phyloP scores from a whole-genome alignment of 2,329 filamentous ascomycete genomes.

The Knufia fluminis region DNA sequence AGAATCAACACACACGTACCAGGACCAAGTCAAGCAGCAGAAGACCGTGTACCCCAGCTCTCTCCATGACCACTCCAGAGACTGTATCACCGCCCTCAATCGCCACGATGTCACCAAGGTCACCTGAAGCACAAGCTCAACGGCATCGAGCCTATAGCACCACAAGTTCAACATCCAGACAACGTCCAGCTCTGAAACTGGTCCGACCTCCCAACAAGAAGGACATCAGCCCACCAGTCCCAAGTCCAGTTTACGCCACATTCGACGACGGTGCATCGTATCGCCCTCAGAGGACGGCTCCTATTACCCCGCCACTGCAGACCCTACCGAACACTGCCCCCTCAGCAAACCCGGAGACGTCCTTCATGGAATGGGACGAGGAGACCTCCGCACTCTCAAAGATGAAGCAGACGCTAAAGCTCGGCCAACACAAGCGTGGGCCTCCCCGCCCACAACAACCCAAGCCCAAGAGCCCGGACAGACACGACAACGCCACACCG shows the following conservation, averaged over 20 bases:
- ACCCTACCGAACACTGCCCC: not conserved
- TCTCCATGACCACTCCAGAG: not conserved
- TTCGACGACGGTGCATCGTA: not conserved
- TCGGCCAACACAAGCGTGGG: not conserved
- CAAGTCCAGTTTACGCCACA: not conserved
- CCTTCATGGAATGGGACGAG: conserved; percentile 3
- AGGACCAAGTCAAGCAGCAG: not conserved
- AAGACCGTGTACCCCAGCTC: not conserved
- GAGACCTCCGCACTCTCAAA: not conserved
- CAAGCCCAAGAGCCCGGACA: not conserved
- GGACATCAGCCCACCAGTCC: not conserved
- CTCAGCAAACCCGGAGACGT: not conserved
- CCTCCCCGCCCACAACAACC: not conserved
- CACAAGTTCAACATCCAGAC: not conserved
- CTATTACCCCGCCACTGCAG: not conserved
- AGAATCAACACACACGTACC: not conserved
- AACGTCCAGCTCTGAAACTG: not conserved
- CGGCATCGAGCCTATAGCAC: not conserved
- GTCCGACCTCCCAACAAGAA: not conserved
- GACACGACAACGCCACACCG: not conserved
- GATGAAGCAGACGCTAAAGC: conserved; percentile 1
- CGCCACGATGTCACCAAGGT: not conserved
- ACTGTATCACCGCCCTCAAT: not conserved
- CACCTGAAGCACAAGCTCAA: not conserved
- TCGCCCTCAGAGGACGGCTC: not conserved